Conservation (phyloP, 352 stramenopile genomes). For the Pythium graminicola region DNA sequence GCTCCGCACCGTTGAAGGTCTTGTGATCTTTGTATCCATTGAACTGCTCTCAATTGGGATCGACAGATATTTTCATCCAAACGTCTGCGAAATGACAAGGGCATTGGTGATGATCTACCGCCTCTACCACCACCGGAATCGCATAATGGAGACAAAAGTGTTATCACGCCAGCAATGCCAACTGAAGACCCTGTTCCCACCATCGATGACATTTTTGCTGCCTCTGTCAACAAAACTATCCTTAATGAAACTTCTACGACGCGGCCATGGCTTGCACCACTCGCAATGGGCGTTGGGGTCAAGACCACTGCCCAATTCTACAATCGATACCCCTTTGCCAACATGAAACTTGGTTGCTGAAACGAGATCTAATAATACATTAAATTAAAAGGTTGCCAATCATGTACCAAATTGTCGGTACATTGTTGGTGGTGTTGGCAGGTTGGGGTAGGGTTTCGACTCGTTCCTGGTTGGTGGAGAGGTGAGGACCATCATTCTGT, state of each 20-base stretch:
- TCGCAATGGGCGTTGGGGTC: neutral
- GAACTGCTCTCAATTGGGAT: neutral
- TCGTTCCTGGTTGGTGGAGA: slow-evolving; percentile 23
- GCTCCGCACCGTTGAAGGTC: slow-evolving; percentile 1
- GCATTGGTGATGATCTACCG: too few species aligned
- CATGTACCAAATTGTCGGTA: neutral
- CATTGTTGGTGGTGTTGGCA: neutral
- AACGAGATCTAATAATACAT: too few species aligned
- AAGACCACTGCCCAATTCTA: neutral
- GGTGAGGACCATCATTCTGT: slow-evolving; percentile 17
- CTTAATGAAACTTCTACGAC: too few species aligned
- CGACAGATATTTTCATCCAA: neutral
- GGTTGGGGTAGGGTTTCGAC: slow-evolving; percentile 3
- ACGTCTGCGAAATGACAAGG: neutral
- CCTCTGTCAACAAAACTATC: too few species aligned
- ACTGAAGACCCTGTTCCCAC: too few species aligned
- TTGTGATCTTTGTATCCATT: neutral
- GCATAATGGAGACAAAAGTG: too few species aligned
- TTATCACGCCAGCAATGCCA: too few species aligned
- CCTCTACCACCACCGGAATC: too few species aligned
- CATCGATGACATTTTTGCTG: too few species aligned
- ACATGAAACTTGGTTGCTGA: neutral
- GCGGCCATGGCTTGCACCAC: neutral
- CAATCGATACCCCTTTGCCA: neutral
- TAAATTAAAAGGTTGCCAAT: neutral